Base-by-base conservation (phyloP, 495 filamentous ascomycete genomes). In the Staphylotrichum tortipilum region DNA sequence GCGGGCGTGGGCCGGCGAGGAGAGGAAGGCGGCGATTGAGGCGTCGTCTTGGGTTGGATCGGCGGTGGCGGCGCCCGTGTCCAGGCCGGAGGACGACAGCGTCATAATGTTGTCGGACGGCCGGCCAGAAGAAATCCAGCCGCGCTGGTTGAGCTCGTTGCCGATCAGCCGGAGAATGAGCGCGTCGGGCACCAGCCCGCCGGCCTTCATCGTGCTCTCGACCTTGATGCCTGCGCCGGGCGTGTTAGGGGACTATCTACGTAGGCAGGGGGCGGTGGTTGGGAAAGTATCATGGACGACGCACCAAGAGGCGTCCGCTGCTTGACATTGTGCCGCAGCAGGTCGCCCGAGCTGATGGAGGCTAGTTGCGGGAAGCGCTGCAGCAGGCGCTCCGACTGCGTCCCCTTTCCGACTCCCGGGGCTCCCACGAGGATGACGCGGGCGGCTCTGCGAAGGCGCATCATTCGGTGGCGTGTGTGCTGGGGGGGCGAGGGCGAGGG, bases 381-480 rank as follows among this genome's bases (percentile, higher is more conserved):
- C 46, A 96, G 79, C 36, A 98, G 71, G 36, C 92, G 78, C 60
- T 94, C 88, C 24, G 89, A 86, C 63, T 98, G 92, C 14, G 92
- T 98, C 28, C 92, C 92, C 68, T 98, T 98, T 44, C 92, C 92
- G 4, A 84, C 83, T 26, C 74, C 92, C 0, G 92, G 92, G n/a
- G 92, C 89, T 44, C 92, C 92, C 53, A 98, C 80, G 47, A 98
- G 80, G 64, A 98, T 97, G 44, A 98, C 82, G 28, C 92, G 85
- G 15, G 94, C 92, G 31, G 92, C 91, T 65, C 78, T 81, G 49
- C 78, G 78, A 58, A 94, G 82, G 69, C 80, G 69, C 77, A 79
- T 78, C 19, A 52, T 53, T 55, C 19, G 40, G 24, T 22, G 40
- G 24, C 11, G 21, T 8, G 41, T 30, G 26, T 33, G 30, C 10